Evolutionary conservation across 23 red algal species (phyloP), one percentile per base, ranked within the genome.

Genomic region (Gracilaria gracilis): DNA sequence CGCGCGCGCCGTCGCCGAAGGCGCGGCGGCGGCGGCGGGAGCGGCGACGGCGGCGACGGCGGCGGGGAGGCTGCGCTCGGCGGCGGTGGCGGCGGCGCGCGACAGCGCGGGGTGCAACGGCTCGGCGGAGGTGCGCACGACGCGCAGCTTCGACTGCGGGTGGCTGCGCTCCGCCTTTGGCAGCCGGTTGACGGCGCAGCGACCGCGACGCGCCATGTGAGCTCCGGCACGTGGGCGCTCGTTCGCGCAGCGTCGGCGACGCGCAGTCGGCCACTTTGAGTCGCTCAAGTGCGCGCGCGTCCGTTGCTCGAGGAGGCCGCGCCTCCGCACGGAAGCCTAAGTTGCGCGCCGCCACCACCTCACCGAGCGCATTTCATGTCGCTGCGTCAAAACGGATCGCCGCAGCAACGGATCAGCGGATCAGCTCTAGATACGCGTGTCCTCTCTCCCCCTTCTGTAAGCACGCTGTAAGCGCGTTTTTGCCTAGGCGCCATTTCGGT

Each of bases 141-240:
- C 4, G 12, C 72, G 72, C n/a, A 87, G 15, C 66, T 87, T 87
- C 23, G 84, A 76, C 39, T 57, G 53, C 34, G 84, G 62, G 17
- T 75, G 67, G 34, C 19, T 34, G 38, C 84, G 84, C 46, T 87
- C 84, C n/a, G 67, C 64, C 34, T 76, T 75, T 5, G 84, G 84
- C 32, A 87, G 67, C 23, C 84, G 84, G 11, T 76, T 21, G 14
- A 87, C 67, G 34, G 24, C 55, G 27, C 42, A 57, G 62, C 67
- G 64, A 17, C 48, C 17, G 50, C 57, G 55, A 66, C 67, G 64
- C 20, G 36, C 61, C 83, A 86, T 86, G 66, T 11, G 64, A 20
- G 6, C 8, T 2, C 6, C 44, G 44, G 7, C 44, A 12, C 44
- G 44, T 48, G 12, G 12, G 12, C 44, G 44, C 7, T 12, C 7